Percentiles rank a stretch among this genome's conserved stretches.
These are phyloP conservation scores for Fusarium pseudonygamai DNA, from an alignment of 2,329 filamentous ascomycete genomes.

Conservation along the genomic window DNA sequence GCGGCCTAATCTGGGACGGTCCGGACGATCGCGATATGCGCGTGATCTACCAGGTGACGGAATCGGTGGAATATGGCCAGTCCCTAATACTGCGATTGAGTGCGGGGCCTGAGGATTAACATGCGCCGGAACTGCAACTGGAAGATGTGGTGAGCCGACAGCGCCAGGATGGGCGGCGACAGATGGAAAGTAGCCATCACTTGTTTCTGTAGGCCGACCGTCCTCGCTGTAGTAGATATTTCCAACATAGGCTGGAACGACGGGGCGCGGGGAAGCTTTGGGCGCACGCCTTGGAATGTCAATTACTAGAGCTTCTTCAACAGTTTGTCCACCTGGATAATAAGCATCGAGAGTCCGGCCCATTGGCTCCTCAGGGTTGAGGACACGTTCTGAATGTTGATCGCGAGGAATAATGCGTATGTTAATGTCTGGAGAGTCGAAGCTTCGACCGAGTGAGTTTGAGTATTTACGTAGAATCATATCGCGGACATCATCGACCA, in stretches of 20 bases:
- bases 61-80: slow-evolving; percentile 80
- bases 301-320: slow-evolving; percentile 91
- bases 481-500: slow-evolving; percentile 95
- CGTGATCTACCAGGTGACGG: slow-evolving; percentile 79
- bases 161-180: slow-evolving; percentile 56
- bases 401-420: slow-evolving; percentile 81
- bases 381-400: slow-evolving; percentile 68
- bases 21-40: slow-evolving; percentile 64
- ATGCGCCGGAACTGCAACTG: slow-evolving; percentile 51
- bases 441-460: slow-evolving; percentile 88
- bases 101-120: slow-evolving; percentile 54
- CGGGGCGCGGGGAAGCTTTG: slow-evolving; percentile 71
- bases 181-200: slow-evolving; percentile 85
- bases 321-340: slow-evolving; percentile 85
- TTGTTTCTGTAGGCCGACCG: slow-evolving; percentile 71
- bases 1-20: slow-evolving; percentile 70
- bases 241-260: slow-evolving; percentile 47
- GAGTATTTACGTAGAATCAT: slow-evolving; percentile 92
- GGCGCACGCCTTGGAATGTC: slow-evolving; percentile 86
- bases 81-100: slow-evolving; percentile 82
- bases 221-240: slow-evolving; percentile 71
- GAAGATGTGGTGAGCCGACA: slow-evolving; percentile 53
- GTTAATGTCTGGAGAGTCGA: slow-evolving; percentile 89
- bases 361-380: slow-evolving; percentile 90
- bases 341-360: slow-evolving; percentile 79